Percentiles rank a stretch among this genome's conserved stretches.
These are phyloP conservation scores for Pycnococcus provasolii DNA, from an alignment of 139 green algal genomes.

Conservation along the genomic window DNA sequence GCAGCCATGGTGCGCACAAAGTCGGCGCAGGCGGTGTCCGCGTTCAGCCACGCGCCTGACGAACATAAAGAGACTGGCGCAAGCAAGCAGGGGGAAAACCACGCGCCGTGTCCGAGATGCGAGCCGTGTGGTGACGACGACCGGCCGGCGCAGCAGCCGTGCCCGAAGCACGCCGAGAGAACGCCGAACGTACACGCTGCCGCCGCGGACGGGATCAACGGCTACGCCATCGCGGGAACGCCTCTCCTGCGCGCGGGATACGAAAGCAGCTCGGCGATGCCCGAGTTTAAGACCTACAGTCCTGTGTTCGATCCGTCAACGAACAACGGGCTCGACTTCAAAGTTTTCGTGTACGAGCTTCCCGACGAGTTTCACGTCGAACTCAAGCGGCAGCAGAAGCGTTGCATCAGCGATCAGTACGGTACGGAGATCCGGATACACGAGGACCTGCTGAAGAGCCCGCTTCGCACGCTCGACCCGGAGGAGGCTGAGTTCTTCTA, in stretches of 20 bases:
- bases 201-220: neutral
- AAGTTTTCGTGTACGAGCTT: constrained; percentile 27
- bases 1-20: neutral
- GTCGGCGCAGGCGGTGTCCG: too few species aligned
- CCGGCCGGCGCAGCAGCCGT: too few species aligned
- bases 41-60: too few species aligned
- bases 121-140: too few species aligned
- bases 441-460: constrained; percentile 25
- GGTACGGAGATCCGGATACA: constrained; percentile 22
- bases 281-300: neutral
- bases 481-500: constrained; percentile 37
- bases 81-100: too few species aligned
- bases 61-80: too few species aligned
- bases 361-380: constrained; percentile 20
- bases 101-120: too few species aligned
- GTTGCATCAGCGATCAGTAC: constrained; percentile 26
- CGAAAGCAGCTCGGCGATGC: neutral
- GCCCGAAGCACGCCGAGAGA: too few species aligned
- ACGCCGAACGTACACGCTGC: neutral
- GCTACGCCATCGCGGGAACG: neutral
- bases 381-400: constrained; percentile 23
- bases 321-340: constrained; percentile 7
- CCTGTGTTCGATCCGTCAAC: neutral
- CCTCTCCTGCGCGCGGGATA: neutral
- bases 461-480: constrained; percentile 20